A percentile compares a stretch with the other conserved stretches of the same genome.
Evolutionary conservation across 352 stramenopile genomes (phyloP).

Genomic region (Phytophthora citrophthora): DNA sequence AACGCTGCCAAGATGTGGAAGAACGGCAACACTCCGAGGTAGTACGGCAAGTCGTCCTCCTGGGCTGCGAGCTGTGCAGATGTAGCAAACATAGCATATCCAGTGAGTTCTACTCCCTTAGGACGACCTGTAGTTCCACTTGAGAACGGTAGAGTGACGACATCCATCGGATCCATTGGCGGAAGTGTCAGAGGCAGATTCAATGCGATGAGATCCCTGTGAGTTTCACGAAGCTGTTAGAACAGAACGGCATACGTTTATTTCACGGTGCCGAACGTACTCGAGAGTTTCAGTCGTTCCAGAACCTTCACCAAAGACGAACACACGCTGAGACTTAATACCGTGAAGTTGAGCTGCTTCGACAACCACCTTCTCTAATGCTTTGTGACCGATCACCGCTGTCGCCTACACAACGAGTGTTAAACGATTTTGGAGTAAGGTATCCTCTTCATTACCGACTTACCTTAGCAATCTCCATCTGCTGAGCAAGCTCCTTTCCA

Average conservation of each 20-base stretch:
- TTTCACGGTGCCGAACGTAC: not conserved
- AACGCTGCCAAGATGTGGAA: slow-evolving; percentile 96
- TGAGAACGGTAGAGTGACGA: slow-evolving; percentile 87
- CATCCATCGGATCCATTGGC: slow-evolving; percentile 33
- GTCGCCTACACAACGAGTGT: slow-evolving; percentile 13
- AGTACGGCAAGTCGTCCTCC: not conserved
- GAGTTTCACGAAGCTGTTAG: not conserved
- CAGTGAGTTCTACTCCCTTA: slow-evolving; percentile 91
- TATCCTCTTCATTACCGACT: not conserved
- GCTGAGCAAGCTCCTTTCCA: not conserved
- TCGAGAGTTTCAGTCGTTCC: slow-evolving; percentile 5
- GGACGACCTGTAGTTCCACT: slow-evolving; percentile 92
- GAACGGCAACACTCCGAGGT: slow-evolving; percentile 88
- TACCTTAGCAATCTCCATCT: slow-evolving; percentile 1
- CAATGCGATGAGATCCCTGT: slow-evolving; percentile 20
- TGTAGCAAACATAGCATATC: slow-evolving; percentile 64
- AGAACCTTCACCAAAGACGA: slow-evolving; percentile 20
- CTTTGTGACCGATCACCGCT: slow-evolving; percentile 16
- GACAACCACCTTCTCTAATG: slow-evolving; percentile 1
- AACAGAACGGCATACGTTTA: not conserved
- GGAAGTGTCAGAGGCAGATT: slow-evolving; percentile 32
- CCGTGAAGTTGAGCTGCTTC: slow-evolving; percentile 18
- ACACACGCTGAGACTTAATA: slow-evolving; percentile 18
- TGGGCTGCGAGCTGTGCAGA: not conserved
- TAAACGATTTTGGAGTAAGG: not conserved